Evolutionary conservation across 768 basidiomycete genomes (phyloP).

Genomic region (Serendipita sp.): DNA sequence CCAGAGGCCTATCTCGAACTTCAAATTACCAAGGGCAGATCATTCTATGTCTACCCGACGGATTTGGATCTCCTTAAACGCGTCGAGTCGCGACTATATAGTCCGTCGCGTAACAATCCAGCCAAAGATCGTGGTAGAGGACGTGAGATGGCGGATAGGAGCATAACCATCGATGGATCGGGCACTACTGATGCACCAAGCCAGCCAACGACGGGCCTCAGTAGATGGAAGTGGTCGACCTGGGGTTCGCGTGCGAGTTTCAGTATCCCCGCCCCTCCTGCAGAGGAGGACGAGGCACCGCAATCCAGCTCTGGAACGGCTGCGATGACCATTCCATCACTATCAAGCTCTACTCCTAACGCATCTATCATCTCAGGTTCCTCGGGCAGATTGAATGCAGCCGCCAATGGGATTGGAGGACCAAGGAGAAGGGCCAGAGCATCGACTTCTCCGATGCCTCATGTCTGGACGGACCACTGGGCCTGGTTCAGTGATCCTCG

Average conservation of each 20-base stretch:
- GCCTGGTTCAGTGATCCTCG: slow-evolving; percentile 89
- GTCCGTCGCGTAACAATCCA: slow-evolving; percentile 8
- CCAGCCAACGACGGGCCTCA: slow-evolving; percentile 7
- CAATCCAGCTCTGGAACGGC: slow-evolving; percentile 2
- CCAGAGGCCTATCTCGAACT: slow-evolving; percentile 89
- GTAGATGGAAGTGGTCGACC: slow-evolving; percentile 16
- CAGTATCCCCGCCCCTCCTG: slow-evolving; percentile 4
- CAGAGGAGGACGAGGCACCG: slow-evolving; percentile 6
- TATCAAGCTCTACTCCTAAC: slow-evolving; percentile 7
- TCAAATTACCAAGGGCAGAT: slow-evolving; percentile 44
- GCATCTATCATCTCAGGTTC: not conserved
- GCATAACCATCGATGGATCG: slow-evolving; percentile 9
- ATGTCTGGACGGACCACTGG: slow-evolving; percentile 54
- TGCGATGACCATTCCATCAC: slow-evolving; percentile 5
- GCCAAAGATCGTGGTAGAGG: slow-evolving; percentile 12
- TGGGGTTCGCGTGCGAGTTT: slow-evolving; percentile 13
- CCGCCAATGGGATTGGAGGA: not conserved
- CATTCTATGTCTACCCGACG: slow-evolving; percentile 81
- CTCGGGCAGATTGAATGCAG: not conserved
- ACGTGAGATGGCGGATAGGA: slow-evolving; percentile 10
- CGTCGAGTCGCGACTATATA: slow-evolving; percentile 41
- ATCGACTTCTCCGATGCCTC: slow-evolving; percentile 50
- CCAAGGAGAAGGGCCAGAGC: slow-evolving; percentile 40
- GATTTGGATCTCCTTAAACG: slow-evolving; percentile 61
- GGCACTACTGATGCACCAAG: not conserved